Evolutionary conservation across 2,329 filamentous ascomycete genomes (phyloP), one percentile per base, ranked within the genome.

Genomic region (Talaromyces piceae): DNA sequence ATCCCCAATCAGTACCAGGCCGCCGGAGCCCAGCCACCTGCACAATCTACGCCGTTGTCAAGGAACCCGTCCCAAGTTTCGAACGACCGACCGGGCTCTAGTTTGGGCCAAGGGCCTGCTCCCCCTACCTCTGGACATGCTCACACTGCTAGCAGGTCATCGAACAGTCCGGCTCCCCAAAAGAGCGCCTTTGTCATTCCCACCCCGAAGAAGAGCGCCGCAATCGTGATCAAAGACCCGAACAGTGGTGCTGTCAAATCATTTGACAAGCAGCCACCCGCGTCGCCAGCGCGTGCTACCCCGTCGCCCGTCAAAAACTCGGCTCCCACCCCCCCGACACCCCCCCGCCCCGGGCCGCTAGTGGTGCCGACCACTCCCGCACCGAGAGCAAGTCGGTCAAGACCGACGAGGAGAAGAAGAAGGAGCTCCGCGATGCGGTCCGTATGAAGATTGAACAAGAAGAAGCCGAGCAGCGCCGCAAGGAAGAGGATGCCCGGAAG

Each of bases 171-270:
- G 53, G 80, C 84, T 28, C 80, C 77, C 22, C 77, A 82, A 30
- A 81, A 80, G 56, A 74, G 81, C 3, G 78, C 81, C 58, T 83
- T 84, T 55, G 78, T 84, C 54, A 80, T 81, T 54, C 83, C 85
- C 8, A 76, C 68, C 2, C 65, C 67, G 52, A 88, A 86, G 76
- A 89, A 81, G 68, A 83, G 83, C 45, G 83, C 86, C 1, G n/a
- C n/a, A n/a, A 86, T 96, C 58, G 77, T 83, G 45, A 95, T 96
- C 75, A 94, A 89, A 76, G 88, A 89, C 62, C 79, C 85, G 26
- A 79, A 84, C 51, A 91, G 89, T 56, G 88, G 93, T 64, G 81
- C 83, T 26, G 75, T 96, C 11, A 83, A 89, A 59, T 76, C 79
- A 77, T 73, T 87, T 74, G 65, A 80, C 49, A 87, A 85, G 70